Base-by-base conservation (phyloP, 164 flowering plant genomes). In the Litsea cubeba region DNA sequence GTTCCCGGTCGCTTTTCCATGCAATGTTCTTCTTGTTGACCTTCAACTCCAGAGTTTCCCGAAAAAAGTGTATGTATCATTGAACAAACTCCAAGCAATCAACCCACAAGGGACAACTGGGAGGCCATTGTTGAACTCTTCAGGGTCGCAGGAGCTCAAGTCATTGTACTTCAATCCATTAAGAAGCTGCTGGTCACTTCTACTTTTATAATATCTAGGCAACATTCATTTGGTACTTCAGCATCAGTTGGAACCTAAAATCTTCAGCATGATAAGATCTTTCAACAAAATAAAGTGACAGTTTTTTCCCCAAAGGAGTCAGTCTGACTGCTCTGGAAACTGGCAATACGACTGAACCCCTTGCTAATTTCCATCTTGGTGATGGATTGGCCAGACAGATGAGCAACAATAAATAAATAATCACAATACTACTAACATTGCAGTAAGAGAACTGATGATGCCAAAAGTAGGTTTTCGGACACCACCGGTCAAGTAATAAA, bases 51-150 rank as follows among this genome's bases (percentile, higher is more conserved):
- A 54, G 70, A 40, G 76, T 51, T 40, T 83, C 83, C 62, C 80
- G 91, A 46, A 46, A 71, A 73, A 89, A 89, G 75, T 77, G 68
- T 81, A 91, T 7, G 94, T 86, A 68, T 92, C 97, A 75, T 92
- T 92, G 72, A 92, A 90, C 84, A 92, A 76, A 82, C 95, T 92
- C 95, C 97, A 92, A 1, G 97, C 95, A 75, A 90, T 82, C 77
- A 90, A 76, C 35, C 97, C 97, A 85, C 96, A 93, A 71, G 97
- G 96, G 35, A 93, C 91, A 79, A 91, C 82, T 20, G 91, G 94
- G 51, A 82, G 89, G 72, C 88, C 91, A 75, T 87, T 81, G 50
- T 66, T 80, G 20, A 62, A 75, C 72, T 87, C 88, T 85, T 83
- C 86, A 57, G 96, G 97, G 72, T 79, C 74, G 81, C 96, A 93